A percentile compares a stretch with the other conserved stretches of the same genome.
These are phyloP conservation scores for Phoenix roebelenii DNA, from an alignment of 176 grass and related monocot species.

Conservation along the genomic window DNA sequence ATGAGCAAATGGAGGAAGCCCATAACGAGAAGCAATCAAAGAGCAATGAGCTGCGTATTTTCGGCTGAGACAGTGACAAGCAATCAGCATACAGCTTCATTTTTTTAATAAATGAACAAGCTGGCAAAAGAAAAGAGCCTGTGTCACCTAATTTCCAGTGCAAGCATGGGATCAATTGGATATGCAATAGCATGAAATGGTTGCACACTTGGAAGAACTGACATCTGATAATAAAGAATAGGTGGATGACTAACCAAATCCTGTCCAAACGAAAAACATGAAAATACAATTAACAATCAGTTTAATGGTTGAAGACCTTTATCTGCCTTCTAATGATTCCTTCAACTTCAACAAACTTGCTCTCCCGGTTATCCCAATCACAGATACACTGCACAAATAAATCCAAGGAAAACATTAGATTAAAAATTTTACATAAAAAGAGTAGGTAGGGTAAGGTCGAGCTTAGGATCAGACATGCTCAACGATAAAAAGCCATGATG, in stretches of 20 bases:
- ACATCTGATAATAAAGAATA: conserved; percentile 9
- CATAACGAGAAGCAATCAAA: conserved; percentile 70
- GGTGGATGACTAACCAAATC: too few species aligned
- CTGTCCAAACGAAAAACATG: not conserved
- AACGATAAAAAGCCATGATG: too few species aligned
- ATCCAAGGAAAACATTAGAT: conserved; percentile 1
- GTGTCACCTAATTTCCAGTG: conserved; percentile 73
- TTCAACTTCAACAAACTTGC: conserved; percentile 70
- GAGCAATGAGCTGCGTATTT: conserved; percentile 86
- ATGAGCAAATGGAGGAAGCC: conserved; percentile 52
- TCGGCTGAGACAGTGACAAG: conserved; percentile 19
- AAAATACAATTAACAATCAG: not conserved
- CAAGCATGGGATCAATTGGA: conserved; percentile 70
- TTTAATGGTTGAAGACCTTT: conserved; percentile 31
- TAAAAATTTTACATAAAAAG: not conserved
- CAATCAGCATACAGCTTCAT: too few species aligned
- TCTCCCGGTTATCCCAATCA: conserved; percentile 71
- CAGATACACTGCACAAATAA: conserved; percentile 58
- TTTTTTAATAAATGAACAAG: not conserved
- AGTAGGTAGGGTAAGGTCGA: too few species aligned
- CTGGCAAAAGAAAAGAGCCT: not conserved
- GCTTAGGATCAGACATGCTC: too few species aligned
- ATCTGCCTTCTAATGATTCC: conserved; percentile 83
- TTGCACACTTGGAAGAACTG: conserved; percentile 78
- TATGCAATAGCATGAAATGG: conserved; percentile 97